Conservation (phyloP, 1,284 basidiomycete genomes). For the Cutaneotrichosporon sp. region DNA sequence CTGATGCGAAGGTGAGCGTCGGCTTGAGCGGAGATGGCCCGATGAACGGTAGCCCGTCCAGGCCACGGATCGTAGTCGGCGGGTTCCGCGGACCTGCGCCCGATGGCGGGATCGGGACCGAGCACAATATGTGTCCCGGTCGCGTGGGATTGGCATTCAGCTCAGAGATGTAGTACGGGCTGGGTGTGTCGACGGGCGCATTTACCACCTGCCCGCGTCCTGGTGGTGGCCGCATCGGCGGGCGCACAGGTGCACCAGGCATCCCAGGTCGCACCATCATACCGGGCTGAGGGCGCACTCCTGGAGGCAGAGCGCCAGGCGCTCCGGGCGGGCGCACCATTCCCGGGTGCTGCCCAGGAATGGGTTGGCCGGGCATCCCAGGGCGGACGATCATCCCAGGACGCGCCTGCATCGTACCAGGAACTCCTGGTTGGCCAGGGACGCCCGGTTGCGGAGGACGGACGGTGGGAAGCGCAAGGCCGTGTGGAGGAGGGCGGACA, state of each 20-base stretch:
- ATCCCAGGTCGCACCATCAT: slow-evolving; percentile 15
- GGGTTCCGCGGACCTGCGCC: slow-evolving; percentile 49
- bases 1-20: slow-evolving; percentile 51
- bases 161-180: slow-evolving; percentile 48
- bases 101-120: slow-evolving; percentile 50
- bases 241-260: slow-evolving; percentile 1
- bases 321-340: slow-evolving; percentile 12
- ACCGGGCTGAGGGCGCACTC: slow-evolving; percentile 11
- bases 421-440: not conserved
- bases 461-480: not conserved
- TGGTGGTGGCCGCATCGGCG: slow-evolving; percentile 12
- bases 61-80: slow-evolving; percentile 46
- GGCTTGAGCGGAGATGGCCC: slow-evolving; percentile 53
- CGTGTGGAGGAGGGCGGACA: not conserved
- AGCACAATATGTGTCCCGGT: slow-evolving; percentile 48
- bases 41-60: slow-evolving; percentile 51
- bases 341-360: not conserved
- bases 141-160: slow-evolving; percentile 46
- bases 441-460: slow-evolving; percentile 8
- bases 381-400: slow-evolving; percentile 10
- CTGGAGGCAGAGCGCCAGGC: slow-evolving; percentile 9
- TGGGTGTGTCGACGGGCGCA: slow-evolving; percentile 30
- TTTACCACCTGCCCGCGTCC: slow-evolving; percentile 9
- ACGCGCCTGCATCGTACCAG: slow-evolving; percentile 7
- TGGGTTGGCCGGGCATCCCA: slow-evolving; percentile 1